Evolutionary conservation across 2,329 filamentous ascomycete species (phyloP).

Genomic region (Chaetomium globosum): DNA sequence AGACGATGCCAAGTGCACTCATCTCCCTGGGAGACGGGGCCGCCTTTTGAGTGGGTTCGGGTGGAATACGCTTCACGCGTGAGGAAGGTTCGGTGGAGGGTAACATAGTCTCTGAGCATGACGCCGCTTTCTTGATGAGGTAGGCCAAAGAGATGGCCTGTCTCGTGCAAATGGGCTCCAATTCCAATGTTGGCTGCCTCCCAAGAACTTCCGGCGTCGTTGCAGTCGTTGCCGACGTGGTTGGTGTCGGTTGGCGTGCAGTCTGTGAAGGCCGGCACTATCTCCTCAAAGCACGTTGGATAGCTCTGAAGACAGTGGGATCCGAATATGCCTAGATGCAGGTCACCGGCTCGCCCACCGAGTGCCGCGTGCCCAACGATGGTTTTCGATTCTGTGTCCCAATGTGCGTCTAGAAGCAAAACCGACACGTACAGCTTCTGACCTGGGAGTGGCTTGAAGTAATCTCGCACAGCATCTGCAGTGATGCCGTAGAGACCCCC

Average conservation of each 20-base stretch:
- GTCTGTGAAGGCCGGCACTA: constrained; percentile 84
- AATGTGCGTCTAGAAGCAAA: constrained; percentile 83
- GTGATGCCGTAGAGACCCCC: constrained; percentile 77
- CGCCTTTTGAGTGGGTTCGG: constrained; percentile 80
- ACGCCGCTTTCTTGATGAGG: constrained; percentile 88
- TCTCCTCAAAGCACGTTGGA: constrained; percentile 83
- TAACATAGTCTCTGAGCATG: constrained; percentile 87
- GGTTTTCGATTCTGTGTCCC: constrained; percentile 71
- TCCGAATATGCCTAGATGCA: constrained; percentile 86
- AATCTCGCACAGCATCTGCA: constrained; percentile 71
- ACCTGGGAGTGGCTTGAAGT: constrained; percentile 73
- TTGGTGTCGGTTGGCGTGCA: constrained; percentile 85
- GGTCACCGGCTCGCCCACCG: constrained; percentile 70
- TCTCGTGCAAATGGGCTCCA: constrained; percentile 88
- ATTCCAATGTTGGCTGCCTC: constrained; percentile 94
- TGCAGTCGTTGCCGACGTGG: constrained; percentile 80
- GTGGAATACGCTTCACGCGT: constrained; percentile 83
- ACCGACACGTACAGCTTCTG: constrained; percentile 89
- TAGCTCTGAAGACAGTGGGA: constrained; percentile 92
- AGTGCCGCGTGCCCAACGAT: constrained; percentile 82
- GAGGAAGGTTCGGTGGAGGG: constrained; percentile 80
- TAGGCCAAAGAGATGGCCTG: constrained; percentile 86
- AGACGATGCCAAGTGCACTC: constrained; percentile 92
- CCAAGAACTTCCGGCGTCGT: constrained; percentile 88
- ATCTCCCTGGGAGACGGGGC: constrained; percentile 71